Evolutionary conservation across 495 filamentous ascomycete genomes (phyloP).

Genomic region (Hypoxylon trugodes): DNA sequence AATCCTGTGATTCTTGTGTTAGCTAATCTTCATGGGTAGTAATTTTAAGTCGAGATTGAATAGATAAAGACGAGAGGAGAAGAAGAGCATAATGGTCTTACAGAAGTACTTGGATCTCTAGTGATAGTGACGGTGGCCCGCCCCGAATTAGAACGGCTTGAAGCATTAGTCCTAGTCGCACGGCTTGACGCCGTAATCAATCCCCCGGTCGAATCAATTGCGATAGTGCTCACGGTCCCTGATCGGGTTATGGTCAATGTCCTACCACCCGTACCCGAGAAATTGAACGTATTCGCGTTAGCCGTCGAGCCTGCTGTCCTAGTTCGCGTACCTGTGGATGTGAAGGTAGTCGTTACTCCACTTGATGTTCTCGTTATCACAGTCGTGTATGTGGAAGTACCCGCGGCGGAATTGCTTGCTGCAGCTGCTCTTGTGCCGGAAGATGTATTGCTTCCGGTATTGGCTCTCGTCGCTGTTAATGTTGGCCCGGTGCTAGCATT

Average conservation of each 20-base stretch:
- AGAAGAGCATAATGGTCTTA: not conserved
- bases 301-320: not conserved
- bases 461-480: not conserved
- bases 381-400: constrained; percentile 7
- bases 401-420: not conserved
- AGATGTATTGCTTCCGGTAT: not conserved
- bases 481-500: not conserved
- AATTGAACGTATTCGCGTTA: not conserved
- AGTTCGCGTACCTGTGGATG: constrained; percentile 11
- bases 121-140: constrained; percentile 14
- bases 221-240: constrained; percentile 8
- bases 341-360: constrained; percentile 3
- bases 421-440: not conserved
- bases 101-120: constrained; percentile 5
- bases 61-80: not conserved
- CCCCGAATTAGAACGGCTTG: not conserved
- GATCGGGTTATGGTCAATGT: constrained; percentile 14
- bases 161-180: not conserved
- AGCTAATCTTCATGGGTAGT: not conserved
- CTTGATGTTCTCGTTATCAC: constrained; percentile 5
- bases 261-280: not conserved
- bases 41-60: not conserved
- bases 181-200: not conserved
- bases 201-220: constrained; percentile 9
- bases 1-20: constrained; percentile 1